Base-by-base conservation (phyloP, 805 yeast genomes). In the Kurtzmaniella cleridarum region DNA sequence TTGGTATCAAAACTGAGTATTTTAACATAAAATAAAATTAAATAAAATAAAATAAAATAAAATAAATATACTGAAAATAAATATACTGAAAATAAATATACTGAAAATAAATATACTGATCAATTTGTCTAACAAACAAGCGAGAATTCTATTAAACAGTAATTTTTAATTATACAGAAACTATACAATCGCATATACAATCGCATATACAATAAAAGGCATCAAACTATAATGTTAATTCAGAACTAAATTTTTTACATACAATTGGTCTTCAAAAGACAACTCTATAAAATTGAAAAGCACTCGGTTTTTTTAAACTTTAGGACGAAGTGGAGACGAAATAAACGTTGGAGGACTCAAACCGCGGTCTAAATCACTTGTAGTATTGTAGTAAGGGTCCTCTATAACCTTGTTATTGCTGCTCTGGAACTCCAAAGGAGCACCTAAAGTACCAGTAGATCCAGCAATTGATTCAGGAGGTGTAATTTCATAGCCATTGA, bases 281-380 rank as follows among this genome's bases (percentile, higher is more conserved):
- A n/a, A n/a, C n/a, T n/a, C n/a, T n/a, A n/a, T n/a, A n/a, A n/a
- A n/a, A n/a, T n/a, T n/a, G 5, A 20, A 8, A 20, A 20, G 8
- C 5, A 20, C 24, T 20, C 8, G 24, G 5, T 8, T 20, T 5
- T 20, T 14, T 32, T 20, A 32, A 8, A 20, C 34, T 17, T 20
- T 32, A 5, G 34, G 34, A 20, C 34, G 34, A 17, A 32, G 34
- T 3, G 34, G 34, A 16, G 34, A 32, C 5, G 34, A 32, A 20
- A 16, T 17, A 24, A 18, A 32, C 20, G 34, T 7, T 9, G 24
- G 20, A 11, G 20, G 20, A 24, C 20, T 17, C 12, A 32, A 12
- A 16, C 26, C 11, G 12, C 18, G n/a, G 31, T 23, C 14, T 10
- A 26, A 30, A 27, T 16, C 23, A n/a, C 23, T 34, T 8, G 16